Conservation (phyloP, 2,329 filamentous ascomycete genomes). For the Alternaria hordeiaustralica region DNA sequence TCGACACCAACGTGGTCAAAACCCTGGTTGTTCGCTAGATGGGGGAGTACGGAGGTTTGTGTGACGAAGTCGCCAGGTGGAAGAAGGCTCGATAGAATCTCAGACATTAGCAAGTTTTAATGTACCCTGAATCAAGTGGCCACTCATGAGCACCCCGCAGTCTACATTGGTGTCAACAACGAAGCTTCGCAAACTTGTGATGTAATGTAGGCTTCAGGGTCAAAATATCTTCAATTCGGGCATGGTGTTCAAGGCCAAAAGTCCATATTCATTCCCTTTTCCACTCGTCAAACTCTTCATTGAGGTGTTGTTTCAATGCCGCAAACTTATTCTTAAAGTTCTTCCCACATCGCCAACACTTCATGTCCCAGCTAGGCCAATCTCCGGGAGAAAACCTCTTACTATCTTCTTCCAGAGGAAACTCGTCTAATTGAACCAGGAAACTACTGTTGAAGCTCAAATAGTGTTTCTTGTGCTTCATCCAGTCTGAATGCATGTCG, state of each 20-base stretch:
- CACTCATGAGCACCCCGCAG: neutral
- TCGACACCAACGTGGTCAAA: constrained; percentile 64
- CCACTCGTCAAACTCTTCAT: constrained; percentile 77
- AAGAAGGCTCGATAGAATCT: neutral
- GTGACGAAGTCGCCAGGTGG: neutral
- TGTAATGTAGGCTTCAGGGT: neutral
- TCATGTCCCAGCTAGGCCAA: constrained; percentile 70
- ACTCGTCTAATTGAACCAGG: constrained; percentile 77
- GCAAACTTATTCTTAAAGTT: constrained; percentile 78
- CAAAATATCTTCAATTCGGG: neutral
- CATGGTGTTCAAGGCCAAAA: neutral
- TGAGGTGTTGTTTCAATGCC: constrained; percentile 76
- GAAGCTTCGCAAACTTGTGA: neutral
- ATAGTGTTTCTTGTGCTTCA: constrained; percentile 88
- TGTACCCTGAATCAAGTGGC: neutral
- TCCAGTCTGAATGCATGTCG: constrained; percentile 74
- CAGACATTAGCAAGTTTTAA: neutral
- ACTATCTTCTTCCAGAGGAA: constrained; percentile 75
- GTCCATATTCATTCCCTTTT: constrained; percentile 50
- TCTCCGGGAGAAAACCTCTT: constrained; percentile 64
- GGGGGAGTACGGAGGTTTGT: neutral
- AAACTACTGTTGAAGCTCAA: constrained; percentile 89
- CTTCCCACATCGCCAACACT: constrained; percentile 83
- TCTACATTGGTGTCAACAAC: neutral
- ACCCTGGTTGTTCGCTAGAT: constrained; percentile 49